Evolutionary conservation across 768 basidiomycete species (phyloP), one percentile per base, ranked within the genome.

Genomic region (Leccinellum rugosiceps): DNA sequence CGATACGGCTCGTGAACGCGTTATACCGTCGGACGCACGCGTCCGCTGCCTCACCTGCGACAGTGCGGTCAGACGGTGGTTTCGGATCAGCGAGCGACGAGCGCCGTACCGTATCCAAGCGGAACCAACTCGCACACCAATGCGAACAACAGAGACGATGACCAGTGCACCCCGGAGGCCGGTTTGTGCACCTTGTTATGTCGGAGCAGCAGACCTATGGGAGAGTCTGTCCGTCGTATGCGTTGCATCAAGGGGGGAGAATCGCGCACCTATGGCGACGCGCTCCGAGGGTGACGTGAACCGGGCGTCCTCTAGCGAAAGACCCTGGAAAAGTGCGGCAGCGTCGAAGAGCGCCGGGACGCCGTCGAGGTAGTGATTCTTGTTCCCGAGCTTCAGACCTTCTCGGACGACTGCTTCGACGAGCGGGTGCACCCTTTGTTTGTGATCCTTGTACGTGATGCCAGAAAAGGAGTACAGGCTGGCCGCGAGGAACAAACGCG

Each of bases 331-430:
- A 15, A 83, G 52, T 8, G 67, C 52, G 0, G 80, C 76, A 6
- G 85, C 86, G 15, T 74, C 68, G 67, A 86, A 92, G 3, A 89
- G 77, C 1, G 77, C 72, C 3, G 88, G 89, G 45, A 90, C 82
- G 19, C 89, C 92, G 65, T 88, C 89, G 17, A 90, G 72, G 60
- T 83, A 91, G 65, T 90, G 86, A 59, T 88, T 84, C 63, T 89
- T 87, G 19, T 80, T 78, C 10, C 92, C 91, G 26, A 93, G 78
- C 70, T 95, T 98, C 57, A 97, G 72, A 6, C 90, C 90, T 48
- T 96, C 91, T 49, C 89, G 81, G 32, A 98, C 80, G 28, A 87
- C 85, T 30, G 83, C 83, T 53, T 90, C 86, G 6, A 87, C 79
- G 1, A 84, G 82, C 7, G 80, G 76, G 10, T 81, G 75, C 0